These are phyloP conservation scores for Claviceps monticola DNA, from an alignment of 2,329 filamentous ascomycete species.

Conservation along the genomic window DNA sequence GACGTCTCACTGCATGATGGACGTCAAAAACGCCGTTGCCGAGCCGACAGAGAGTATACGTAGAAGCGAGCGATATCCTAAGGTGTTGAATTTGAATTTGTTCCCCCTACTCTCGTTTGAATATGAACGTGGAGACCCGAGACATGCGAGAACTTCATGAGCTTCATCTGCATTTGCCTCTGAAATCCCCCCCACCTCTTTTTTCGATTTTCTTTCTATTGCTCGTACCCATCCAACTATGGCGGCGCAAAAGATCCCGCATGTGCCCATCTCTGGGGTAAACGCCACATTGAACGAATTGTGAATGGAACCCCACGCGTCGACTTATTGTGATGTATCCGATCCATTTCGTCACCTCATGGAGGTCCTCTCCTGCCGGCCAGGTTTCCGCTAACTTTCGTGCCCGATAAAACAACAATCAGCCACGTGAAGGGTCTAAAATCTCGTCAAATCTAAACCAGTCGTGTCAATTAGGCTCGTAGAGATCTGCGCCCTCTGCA, in stretches of 20 bases:
- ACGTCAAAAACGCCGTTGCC: conserved; percentile 4
- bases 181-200: background rate
- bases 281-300: background rate
- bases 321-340: background rate
- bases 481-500: background rate
- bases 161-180: background rate
- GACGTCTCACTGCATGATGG: conserved; percentile 7
- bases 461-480: background rate
- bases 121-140: background rate
- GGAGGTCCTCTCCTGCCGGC: background rate
- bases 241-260: background rate
- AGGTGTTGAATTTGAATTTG: no score
- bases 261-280: background rate
- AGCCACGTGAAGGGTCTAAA: background rate
- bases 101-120: background rate
- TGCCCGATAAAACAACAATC: no score
- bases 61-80: background rate
- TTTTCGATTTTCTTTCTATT: background rate
- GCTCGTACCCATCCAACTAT: background rate
- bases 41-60: background rate
- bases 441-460: background rate
- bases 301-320: background rate
- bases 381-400: background rate
- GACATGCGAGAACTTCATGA: background rate
- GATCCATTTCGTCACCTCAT: background rate